Evolutionary conservation across 768 basidiomycete species (phyloP), one percentile per base, ranked within the genome.

Genomic region (Podaxis sp.): DNA sequence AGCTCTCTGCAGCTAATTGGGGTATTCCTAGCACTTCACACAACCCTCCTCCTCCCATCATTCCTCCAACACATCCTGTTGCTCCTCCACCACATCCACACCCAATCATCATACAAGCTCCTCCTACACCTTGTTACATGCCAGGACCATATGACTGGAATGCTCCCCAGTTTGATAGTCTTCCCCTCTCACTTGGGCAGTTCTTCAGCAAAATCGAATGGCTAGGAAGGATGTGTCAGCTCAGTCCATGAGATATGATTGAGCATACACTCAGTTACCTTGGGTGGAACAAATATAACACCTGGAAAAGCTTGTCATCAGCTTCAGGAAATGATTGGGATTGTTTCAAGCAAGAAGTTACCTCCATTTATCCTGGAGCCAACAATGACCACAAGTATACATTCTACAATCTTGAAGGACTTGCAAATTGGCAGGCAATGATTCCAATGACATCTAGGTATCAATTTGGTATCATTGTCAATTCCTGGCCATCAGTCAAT

Each of bases 401-500:
- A 27, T 13, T 13, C 2, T 12, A 22, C 4, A 52, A 61, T 27
- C 59, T 61, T 2, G 37, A 61, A 8, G 19, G 29, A 49, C 40
- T 53, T n/a, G 29, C 24, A 1, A 15, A n/a, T 2, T 1, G 1
- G 27, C 8, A 13, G 3, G 29, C n/a, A 1, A 19, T 9, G 8
- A 50, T 15, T n/a, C 43, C 43, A 13, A 59, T 59, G 25, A 22
- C 27, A 0, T 27, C 43, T 15, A 9, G 43, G 17, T 25, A 17
- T 12, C 38, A 63, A 19, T 58, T 63, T 22, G 60, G 56, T 1
- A 66, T n/a, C 64, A 64, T 24, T 27, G 64, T 17, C 15, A 11
- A 2, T 61, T 61, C 29, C 22, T 22, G 7, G 25, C 49, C 15
- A 52, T 58, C 15, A 7, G 43, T 3, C 56, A 51, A 11, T 58